Evolutionary conservation across 2,329 filamentous ascomycete genomes (phyloP).

Genomic region (Cladophialophora bantiana): DNA sequence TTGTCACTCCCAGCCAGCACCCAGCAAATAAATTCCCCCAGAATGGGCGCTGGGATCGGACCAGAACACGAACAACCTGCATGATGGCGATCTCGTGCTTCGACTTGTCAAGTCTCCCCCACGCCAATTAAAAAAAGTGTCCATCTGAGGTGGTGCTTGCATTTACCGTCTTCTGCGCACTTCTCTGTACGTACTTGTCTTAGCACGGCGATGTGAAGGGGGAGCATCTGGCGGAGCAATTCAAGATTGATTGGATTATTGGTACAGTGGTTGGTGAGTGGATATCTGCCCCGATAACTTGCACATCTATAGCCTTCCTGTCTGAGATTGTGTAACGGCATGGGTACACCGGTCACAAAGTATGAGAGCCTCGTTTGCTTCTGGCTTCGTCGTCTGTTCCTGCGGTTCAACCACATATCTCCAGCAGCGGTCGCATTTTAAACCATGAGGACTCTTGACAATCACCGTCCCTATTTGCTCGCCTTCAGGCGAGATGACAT

Average conservation of each 20-base stretch:
- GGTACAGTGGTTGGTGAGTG: slow-evolving; percentile 26
- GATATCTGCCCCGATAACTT: not conserved
- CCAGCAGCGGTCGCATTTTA: slow-evolving; percentile 91
- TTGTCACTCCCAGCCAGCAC: not conserved
- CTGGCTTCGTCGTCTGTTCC: not conserved
- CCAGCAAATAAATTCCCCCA: slow-evolving; percentile 6
- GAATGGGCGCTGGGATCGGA: slow-evolving; percentile 22
- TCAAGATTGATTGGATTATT: slow-evolving; percentile 9
- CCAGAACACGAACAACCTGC: slow-evolving; percentile 1
- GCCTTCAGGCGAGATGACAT: slow-evolving; percentile 25
- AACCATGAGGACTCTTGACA: slow-evolving; percentile 27
- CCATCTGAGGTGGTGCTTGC: not conserved
- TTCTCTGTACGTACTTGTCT: not conserved
- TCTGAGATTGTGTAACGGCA: slow-evolving; percentile 30
- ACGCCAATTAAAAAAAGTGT: not conserved
- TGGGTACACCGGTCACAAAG: slow-evolving; percentile 35
- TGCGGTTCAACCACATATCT: slow-evolving; percentile 63
- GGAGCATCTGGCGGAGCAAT: not conserved
- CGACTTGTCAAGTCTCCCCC: slow-evolving; percentile 3
- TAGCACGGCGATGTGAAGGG: too few relatives aligned
- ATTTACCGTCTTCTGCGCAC: not conserved
- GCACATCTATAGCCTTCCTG: slow-evolving; percentile 18
- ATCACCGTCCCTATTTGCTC: slow-evolving; percentile 21
- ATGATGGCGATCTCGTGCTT: slow-evolving; percentile 19
- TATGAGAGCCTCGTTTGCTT: slow-evolving; percentile 9